A percentile compares a stretch with the other conserved stretches of the same genome.
Evolutionary conservation across 2,329 filamentous ascomycete genomes (phyloP).

Genomic region (Diaporthe citri): DNA sequence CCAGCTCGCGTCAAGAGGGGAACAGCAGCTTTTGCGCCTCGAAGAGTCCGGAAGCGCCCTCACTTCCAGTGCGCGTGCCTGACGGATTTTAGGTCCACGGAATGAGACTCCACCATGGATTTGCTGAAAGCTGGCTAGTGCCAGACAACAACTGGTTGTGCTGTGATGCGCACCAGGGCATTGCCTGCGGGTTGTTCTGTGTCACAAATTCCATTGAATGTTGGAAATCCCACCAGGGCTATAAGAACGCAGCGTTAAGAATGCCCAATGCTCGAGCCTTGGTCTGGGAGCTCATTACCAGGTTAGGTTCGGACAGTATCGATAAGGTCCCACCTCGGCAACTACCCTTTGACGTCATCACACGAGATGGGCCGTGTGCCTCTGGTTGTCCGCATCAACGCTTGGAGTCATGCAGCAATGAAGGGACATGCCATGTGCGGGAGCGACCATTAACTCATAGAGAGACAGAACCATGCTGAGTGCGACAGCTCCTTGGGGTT

Average conservation of each 20-base stretch:
- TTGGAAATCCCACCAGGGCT: constrained; percentile 2
- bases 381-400: not conserved
- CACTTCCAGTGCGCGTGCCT: not conserved
- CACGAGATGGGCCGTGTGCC: not conserved
- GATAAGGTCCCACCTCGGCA: constrained; percentile 25
- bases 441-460: no score
- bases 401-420: not conserved
- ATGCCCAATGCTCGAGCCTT: not conserved
- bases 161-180: not conserved
- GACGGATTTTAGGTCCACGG: not conserved
- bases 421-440: not conserved
- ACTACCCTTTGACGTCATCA: constrained; percentile 26
- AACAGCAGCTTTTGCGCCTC: not conserved
- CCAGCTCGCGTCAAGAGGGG: not conserved
- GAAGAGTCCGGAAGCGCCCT: not conserved
- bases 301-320: constrained; percentile 19
- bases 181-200: not conserved
- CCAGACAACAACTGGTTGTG: not conserved
- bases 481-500: not conserved
- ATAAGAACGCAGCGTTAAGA: constrained; percentile 4
- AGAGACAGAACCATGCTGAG: not conserved
- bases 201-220: not conserved
- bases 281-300: not conserved
- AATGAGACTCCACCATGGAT: not conserved
- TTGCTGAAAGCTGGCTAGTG: not conserved